phyloP scores from a whole-genome alignment of 1,139 yeast genomes.

The Geotrichum bryndzae region DNA sequence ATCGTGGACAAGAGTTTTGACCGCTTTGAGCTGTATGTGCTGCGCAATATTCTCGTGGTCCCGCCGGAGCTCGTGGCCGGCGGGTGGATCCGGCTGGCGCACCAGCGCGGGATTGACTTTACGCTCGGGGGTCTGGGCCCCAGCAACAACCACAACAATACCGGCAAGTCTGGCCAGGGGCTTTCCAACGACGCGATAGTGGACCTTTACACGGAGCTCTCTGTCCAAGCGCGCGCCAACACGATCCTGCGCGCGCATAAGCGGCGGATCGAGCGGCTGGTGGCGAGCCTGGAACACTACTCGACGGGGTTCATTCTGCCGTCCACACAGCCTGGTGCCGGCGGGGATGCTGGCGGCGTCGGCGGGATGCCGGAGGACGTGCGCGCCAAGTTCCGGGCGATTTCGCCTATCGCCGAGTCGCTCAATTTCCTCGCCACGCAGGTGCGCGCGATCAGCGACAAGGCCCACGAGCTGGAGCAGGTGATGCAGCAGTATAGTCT shows the following conservation, averaged over 20 bases:
- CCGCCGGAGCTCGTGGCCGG: conserved; percentile 62
- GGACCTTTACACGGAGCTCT: conserved; percentile 5
- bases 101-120: conserved; percentile 55
- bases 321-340: neutral
- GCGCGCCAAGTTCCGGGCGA: neutral
- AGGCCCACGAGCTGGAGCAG: conserved; percentile 14
- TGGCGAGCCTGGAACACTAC: conserved; percentile 3
- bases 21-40: conserved; percentile 73
- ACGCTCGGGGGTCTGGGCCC: neutral
- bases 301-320: conserved; percentile 1
- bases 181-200: neutral
- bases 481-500: neutral
- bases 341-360: neutral
- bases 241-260: neutral
- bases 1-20: conserved; percentile 83
- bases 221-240: conserved; percentile 4
- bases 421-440: conserved; percentile 7
- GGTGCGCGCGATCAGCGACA: conserved; percentile 3
- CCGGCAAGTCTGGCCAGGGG: neutral
- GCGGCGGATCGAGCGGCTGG: conserved; percentile 1
- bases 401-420: conserved; percentile 7
- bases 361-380: conserved; percentile 1
- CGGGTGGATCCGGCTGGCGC: conserved; percentile 64
- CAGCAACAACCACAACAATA: neutral
- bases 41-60: conserved; percentile 67